Base-by-base conservation (phyloP, 306 rosid genomes). In the Inga leiocalycina region DNA sequence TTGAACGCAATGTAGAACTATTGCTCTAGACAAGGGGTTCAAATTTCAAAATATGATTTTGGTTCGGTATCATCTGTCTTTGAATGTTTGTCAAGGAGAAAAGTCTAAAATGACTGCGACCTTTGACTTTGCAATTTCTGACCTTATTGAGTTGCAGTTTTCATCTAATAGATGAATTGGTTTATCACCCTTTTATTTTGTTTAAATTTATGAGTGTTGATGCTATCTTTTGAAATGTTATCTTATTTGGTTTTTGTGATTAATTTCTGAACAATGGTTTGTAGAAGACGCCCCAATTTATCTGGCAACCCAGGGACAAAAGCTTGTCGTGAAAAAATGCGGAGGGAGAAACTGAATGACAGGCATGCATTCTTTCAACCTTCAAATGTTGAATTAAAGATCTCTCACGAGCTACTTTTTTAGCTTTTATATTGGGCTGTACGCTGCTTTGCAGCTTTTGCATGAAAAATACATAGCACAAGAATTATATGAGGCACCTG, bases 331-430 rank as follows among this genome's bases (percentile, higher is more conserved):
- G 99, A 94, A 93, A 94, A 85, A 83, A 79, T 91, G 93, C 89
- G 99, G 76, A 89, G 98, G 87, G 98, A 87, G 83, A 91, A 75
- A 84, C 87, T 96, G 88, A 94, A 96, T 88, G 97, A 96, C 90
- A 92, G 93, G 99, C 82, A 89, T 69, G 93, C 67, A 54, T 81
- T 67, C 61, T 57, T 44, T 46, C 72, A 30, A 45, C 52, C 45
- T 43, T 52, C 73, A 32, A 51, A 59, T 61, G 22, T 79, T 73
- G 54, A 71, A 16, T 74, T 73, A 43, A 35, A 43, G 22, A 16
- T 80, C 27, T 35, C 52, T 48, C 17, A 75, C 54, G 71, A 57
- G 61, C 32, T 16, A 6, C 20, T 2, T 65, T 65, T 13, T 30
- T 16, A 13, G 71, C 71, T 65, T 32, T 65, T 65, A 65, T 65